Percentiles rank a stretch among this genome's conserved stretches.
Evolutionary conservation across 192 early-diverging fungal genomes (phyloP).

Genomic region (Haplosporangium gracile): DNA sequence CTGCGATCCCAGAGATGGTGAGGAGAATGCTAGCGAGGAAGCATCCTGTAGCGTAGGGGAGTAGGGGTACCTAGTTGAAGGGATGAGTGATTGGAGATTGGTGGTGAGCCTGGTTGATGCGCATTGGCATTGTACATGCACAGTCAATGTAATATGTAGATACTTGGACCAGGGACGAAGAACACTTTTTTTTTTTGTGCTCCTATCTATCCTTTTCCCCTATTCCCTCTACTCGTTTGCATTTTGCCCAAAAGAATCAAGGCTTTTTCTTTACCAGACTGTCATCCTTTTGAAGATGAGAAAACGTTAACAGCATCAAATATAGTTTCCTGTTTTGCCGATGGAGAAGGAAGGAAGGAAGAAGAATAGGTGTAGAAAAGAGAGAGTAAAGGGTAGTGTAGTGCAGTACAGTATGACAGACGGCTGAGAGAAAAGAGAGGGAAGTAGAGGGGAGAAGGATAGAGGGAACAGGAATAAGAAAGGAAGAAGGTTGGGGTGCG

Average conservation of each 20-base stretch:
- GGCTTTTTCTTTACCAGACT: constrained; percentile 30
- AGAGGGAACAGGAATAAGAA: background rate
- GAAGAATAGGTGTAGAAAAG: background rate
- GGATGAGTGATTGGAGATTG: background rate
- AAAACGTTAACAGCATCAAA: constrained; percentile 11
- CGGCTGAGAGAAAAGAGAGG: background rate
- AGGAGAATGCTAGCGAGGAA: constrained; percentile 44
- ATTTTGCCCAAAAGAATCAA: no score
- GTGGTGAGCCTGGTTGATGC: background rate
- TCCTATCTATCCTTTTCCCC: no score
- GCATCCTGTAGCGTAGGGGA: constrained; percentile 47
- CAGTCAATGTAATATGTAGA: no score
- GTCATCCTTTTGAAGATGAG: constrained; percentile 52
- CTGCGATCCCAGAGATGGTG: constrained; percentile 47
- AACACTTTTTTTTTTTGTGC: no score
- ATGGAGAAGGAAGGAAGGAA: background rate
- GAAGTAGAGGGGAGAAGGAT: background rate
- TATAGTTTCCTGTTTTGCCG: background rate
- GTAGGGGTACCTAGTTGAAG: constrained; percentile 32
- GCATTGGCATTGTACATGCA: no score
- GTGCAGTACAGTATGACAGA: background rate
- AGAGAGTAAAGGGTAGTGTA: background rate
- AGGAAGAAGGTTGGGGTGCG: background rate
- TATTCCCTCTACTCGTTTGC: no score
- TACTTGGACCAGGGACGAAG: no score